These are phyloP conservation scores for Apiotrichum akiyoshidainum DNA, from an alignment of 1,284 basidiomycete species.

Conservation along the genomic window DNA sequence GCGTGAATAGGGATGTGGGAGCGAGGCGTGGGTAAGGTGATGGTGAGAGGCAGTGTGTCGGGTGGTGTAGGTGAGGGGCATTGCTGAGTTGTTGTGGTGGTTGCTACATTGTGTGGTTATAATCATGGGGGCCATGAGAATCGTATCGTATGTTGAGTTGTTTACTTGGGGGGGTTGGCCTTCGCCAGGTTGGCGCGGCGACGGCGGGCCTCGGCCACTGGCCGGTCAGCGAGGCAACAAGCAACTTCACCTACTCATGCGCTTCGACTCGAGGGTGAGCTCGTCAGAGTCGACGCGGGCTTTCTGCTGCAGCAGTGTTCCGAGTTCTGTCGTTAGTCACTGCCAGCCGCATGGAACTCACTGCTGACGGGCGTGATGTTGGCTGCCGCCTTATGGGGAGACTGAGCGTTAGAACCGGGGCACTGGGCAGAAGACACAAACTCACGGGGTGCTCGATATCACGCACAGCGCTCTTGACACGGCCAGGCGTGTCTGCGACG, in stretches of 20 bases:
- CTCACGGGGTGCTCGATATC: constrained; percentile 11
- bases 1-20: neutral
- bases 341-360: neutral
- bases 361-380: constrained; percentile 13
- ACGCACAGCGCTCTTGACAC: constrained; percentile 15
- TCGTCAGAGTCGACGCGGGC: constrained; percentile 14
- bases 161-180: neutral
- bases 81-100: neutral
- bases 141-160: neutral
- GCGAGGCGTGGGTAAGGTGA: neutral
- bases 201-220: constrained; percentile 18
- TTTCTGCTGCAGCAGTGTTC: constrained; percentile 8
- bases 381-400: too few species aligned
- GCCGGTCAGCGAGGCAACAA: neutral
- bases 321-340: constrained; percentile 1
- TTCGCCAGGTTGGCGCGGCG: constrained; percentile 10
- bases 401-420: neutral
- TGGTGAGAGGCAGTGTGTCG: too few species aligned
- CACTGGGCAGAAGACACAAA: neutral
- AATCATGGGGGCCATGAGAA: neutral
- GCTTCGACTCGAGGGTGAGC: constrained; percentile 19
- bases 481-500: neutral
- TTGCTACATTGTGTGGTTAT: neutral
- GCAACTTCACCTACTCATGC: constrained; percentile 10
- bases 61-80: too few species aligned